Evolutionary conservation across 106 monocot species (phyloP).

Genomic region (Dactylorhiza incarnata): DNA sequence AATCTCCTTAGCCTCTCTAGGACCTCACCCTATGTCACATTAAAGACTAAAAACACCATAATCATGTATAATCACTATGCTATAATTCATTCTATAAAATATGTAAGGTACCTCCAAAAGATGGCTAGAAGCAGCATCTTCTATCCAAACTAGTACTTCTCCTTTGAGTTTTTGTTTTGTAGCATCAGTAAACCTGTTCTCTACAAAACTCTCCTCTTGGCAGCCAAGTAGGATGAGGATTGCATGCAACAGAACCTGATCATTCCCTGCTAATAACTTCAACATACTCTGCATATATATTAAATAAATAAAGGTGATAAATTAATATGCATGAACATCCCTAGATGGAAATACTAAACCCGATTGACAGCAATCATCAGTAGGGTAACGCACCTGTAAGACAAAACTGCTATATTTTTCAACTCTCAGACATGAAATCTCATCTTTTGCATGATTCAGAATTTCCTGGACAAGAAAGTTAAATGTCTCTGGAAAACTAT

Average conservation of each 20-base stretch:
- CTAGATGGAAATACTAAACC: background rate
- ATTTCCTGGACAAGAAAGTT: slow-evolving; percentile 57
- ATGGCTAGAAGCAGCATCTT: slow-evolving; percentile 87
- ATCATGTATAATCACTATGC: background rate
- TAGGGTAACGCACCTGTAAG: slow-evolving; percentile 45
- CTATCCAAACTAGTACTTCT: slow-evolving; percentile 45
- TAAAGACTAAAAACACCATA: background rate
- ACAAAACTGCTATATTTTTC: slow-evolving; percentile 87
- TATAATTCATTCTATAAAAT: background rate
- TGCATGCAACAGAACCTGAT: slow-evolving; percentile 40
- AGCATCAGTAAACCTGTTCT: slow-evolving; percentile 21
- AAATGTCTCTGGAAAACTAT: slow-evolving; percentile 44
- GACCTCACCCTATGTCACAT: background rate
- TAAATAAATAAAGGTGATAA: background rate
- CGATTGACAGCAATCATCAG: background rate
- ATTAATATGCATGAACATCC: background rate
- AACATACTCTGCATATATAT: slow-evolving; percentile 46
- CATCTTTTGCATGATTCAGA: slow-evolving; percentile 42
- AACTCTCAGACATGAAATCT: slow-evolving; percentile 37
- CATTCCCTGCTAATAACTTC: slow-evolving; percentile 65
- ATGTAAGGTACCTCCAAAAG: slow-evolving; percentile 64
- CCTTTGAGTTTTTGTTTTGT: slow-evolving; percentile 16
- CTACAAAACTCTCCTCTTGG: slow-evolving; percentile 17
- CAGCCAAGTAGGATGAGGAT: slow-evolving; percentile 59
- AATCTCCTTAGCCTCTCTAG: too few species aligned